A percentile compares a stretch with the other conserved stretches of the same genome.
Evolutionary conservation across 352 stramenopile species (phyloP).

Genomic region (Globisporangium emineosum): DNA sequence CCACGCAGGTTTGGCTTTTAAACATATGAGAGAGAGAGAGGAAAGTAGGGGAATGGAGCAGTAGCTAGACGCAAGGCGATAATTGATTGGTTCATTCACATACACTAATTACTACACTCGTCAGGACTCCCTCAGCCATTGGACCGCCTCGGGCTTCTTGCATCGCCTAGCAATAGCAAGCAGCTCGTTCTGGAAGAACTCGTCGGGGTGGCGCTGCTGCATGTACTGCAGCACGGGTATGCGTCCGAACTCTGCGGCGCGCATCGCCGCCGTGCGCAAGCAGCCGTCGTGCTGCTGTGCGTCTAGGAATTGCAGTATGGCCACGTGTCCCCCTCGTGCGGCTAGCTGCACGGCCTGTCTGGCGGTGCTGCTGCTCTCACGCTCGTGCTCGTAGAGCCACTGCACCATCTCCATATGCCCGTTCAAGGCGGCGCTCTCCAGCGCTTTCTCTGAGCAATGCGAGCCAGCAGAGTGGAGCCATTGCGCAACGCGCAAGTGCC

Average conservation of each 20-base stretch:
- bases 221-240: constrained; percentile 9
- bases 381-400: constrained; percentile 9
- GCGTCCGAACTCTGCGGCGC: constrained; percentile 6
- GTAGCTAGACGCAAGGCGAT: not conserved
- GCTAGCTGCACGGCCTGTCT: constrained; percentile 9
- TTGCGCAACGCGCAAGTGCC: not conserved
- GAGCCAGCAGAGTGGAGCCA: not conserved
- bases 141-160: not conserved
- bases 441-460: constrained; percentile 6
- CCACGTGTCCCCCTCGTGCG: constrained; percentile 11
- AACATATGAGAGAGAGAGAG: not conserved
- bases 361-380: not conserved
- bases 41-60: not conserved
- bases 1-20: constrained; percentile 59
- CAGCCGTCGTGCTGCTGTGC: not conserved
- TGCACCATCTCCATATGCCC: constrained; percentile 6
- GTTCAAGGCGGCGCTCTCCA: constrained; percentile 4
- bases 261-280: not conserved
- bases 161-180: constrained; percentile 1
- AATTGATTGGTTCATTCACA: not conserved
- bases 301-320: constrained; percentile 5
- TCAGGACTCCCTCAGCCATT: constrained; percentile 1
- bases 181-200: not conserved
- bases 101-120: too few species aligned
- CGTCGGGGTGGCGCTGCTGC: not conserved